Percentiles rank a stretch among this genome's conserved stretches.
phyloP scores from a whole-genome alignment of 2,329 filamentous ascomycete species.

The Venturia carpophila region DNA sequence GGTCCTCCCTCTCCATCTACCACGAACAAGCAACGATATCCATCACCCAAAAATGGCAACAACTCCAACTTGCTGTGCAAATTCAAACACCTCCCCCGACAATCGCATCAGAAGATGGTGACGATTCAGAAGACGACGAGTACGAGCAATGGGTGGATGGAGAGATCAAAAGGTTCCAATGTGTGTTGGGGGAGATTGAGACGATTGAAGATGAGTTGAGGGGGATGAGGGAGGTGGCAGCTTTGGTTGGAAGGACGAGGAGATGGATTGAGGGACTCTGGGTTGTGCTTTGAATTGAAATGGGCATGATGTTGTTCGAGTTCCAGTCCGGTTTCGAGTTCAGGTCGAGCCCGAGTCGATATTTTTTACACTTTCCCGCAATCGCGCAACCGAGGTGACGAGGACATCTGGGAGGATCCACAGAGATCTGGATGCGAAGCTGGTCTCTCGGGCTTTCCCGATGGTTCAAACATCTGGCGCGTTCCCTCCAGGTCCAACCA shows the following conservation, averaged over 20 bases:
- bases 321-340: not conserved
- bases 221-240: not conserved
- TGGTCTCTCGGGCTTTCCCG: no score
- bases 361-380: no score
- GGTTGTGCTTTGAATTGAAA: not conserved
- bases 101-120: not conserved
- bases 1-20: not conserved
- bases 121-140: not conserved
- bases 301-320: not conserved
- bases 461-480: no score
- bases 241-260: not conserved
- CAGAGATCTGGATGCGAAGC: no score
- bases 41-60: not conserved
- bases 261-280: not conserved
- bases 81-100: not conserved
- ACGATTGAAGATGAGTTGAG: not conserved
- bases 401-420: no score
- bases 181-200: constrained; percentile 21
- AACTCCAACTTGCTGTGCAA: not conserved
- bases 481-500: no score
- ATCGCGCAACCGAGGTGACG: no score
- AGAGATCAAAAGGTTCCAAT: not conserved
- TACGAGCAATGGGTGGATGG: not conserved
- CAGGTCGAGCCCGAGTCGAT: not conserved
- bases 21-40: not conserved